Evolutionary conservation across 495 filamentous ascomycete species (phyloP).

Genomic region (Cryomyces antarcticus): DNA sequence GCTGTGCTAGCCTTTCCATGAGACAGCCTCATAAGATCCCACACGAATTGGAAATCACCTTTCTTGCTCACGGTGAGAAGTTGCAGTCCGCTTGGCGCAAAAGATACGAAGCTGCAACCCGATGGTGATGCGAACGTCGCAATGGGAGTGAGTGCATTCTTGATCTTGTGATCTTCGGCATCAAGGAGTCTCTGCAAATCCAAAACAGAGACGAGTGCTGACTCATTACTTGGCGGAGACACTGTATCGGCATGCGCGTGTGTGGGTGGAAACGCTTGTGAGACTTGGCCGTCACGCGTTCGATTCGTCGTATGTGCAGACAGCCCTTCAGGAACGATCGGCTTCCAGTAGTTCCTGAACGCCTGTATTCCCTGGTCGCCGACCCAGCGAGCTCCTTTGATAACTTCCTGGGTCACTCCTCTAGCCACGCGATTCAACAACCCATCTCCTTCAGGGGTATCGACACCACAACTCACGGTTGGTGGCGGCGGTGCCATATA

Average conservation of each 20-base stretch:
- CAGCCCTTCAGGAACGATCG: constrained; percentile 13
- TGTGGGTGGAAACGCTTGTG: constrained; percentile 46
- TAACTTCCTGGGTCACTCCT: constrained; percentile 77
- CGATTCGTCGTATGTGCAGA: constrained; percentile 9
- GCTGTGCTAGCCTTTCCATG: constrained; percentile 19
- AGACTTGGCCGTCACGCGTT: constrained; percentile 4
- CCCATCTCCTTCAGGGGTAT: constrained; percentile 59
- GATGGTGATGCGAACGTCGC: constrained; percentile 63
- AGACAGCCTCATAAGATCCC: constrained; percentile 69
- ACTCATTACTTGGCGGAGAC: constrained; percentile 32
- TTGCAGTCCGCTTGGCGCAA: constrained; percentile 65
- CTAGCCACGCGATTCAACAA: constrained; percentile 69
- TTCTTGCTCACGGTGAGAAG: constrained; percentile 81
- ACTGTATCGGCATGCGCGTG: constrained; percentile 28
- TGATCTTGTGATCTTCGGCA: constrained; percentile 21
- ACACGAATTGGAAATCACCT: constrained; percentile 78
- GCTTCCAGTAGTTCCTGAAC: constrained; percentile 81
- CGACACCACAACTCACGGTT: constrained; percentile 49
- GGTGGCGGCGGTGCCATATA: constrained; percentile 58
- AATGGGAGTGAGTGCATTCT: constrained; percentile 33
- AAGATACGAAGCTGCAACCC: constrained; percentile 81
- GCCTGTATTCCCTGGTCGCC: constrained; percentile 68
- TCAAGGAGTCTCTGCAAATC: constrained; percentile 46
- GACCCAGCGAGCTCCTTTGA: constrained; percentile 72
- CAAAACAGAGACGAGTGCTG: constrained; percentile 64